A percentile compares a stretch with the other conserved stretches of the same genome.
These are phyloP conservation scores for Fusarium nematophilum DNA, from an alignment of 2,329 filamentous ascomycete genomes.

Conservation along the genomic window DNA sequence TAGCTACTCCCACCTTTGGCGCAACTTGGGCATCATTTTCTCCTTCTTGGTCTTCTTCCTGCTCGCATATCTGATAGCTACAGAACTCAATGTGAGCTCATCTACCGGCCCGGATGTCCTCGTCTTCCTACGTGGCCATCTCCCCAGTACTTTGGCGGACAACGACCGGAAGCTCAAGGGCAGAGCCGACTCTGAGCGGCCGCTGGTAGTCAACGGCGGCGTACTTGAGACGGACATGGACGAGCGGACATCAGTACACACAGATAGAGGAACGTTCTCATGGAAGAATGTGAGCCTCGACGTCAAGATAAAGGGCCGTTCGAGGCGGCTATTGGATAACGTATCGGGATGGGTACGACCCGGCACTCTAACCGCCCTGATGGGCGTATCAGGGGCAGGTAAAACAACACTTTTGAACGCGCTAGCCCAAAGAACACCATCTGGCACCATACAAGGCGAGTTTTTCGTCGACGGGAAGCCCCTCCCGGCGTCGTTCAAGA, in stretches of 20 bases:
- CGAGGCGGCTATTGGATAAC: constrained; percentile 75
- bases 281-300: constrained; percentile 78
- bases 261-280: constrained; percentile 69
- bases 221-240: not conserved
- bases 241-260: constrained; percentile 40
- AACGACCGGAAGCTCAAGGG: constrained; percentile 19
- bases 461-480: constrained; percentile 68
- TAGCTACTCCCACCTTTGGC: constrained; percentile 64
- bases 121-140: not conserved
- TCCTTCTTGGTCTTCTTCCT: constrained; percentile 1
- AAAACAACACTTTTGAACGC: constrained; percentile 50
- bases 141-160: not conserved
- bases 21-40: constrained; percentile 41
- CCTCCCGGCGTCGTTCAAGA: constrained; percentile 65
- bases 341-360: constrained; percentile 88
- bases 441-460: constrained; percentile 68
- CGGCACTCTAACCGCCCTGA: constrained; percentile 80
- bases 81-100: not conserved
- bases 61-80: not conserved
- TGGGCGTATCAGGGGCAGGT: constrained; percentile 61
- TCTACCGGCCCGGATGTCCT: not conserved
- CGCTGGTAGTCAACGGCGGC: not conserved
- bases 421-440: constrained; percentile 56
- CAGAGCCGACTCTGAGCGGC: not conserved
- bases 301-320: constrained; percentile 74